These are phyloP conservation scores for Penicillium crustosum DNA, from an alignment of 2,329 filamentous ascomycete genomes.

Conservation along the genomic window DNA sequence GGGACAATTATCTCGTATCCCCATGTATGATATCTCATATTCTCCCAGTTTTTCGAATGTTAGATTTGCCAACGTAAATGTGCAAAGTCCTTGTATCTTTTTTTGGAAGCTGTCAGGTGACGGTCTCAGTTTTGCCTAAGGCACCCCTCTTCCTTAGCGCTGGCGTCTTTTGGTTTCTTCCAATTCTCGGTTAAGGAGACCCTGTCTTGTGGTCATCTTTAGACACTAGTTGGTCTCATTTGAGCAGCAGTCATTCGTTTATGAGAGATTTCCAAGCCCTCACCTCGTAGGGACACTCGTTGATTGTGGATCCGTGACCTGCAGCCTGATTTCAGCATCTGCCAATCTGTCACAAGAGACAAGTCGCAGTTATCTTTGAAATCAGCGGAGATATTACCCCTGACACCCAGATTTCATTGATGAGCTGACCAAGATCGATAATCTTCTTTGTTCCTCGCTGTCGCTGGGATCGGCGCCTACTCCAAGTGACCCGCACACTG, in stretches of 20 bases:
- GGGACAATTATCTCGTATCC: conserved; percentile 12
- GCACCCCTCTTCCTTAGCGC: conserved; percentile 19
- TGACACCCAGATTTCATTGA: background rate
- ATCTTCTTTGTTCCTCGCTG: conserved; percentile 12
- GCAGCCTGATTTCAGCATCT: conserved; percentile 10
- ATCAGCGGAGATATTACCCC: background rate
- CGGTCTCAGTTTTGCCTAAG: conserved; percentile 15
- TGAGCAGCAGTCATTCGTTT: conserved; percentile 20
- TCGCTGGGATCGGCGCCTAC: conserved; percentile 18
- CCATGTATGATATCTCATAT: conserved; percentile 27
- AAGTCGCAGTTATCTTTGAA: background rate
- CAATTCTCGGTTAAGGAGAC: conserved; percentile 16
- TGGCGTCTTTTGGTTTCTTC: conserved; percentile 19
- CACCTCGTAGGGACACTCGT: conserved; percentile 1
- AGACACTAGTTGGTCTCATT: conserved; percentile 9
- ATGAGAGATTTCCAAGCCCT: background rate
- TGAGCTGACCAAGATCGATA: background rate
- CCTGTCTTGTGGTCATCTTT: background rate
- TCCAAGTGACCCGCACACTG: conserved; percentile 23
- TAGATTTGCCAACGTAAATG: conserved; percentile 3
- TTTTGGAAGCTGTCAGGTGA: conserved; percentile 26
- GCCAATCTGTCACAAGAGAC: conserved; percentile 2
- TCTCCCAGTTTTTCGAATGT: background rate
- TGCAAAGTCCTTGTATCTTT: conserved; percentile 8
- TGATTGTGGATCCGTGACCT: conserved; percentile 6